Evolutionary conservation across 108 stramenopile species (phyloP), one percentile per base, ranked within the genome.

Genomic region (Skeletonema marinoi): DNA sequence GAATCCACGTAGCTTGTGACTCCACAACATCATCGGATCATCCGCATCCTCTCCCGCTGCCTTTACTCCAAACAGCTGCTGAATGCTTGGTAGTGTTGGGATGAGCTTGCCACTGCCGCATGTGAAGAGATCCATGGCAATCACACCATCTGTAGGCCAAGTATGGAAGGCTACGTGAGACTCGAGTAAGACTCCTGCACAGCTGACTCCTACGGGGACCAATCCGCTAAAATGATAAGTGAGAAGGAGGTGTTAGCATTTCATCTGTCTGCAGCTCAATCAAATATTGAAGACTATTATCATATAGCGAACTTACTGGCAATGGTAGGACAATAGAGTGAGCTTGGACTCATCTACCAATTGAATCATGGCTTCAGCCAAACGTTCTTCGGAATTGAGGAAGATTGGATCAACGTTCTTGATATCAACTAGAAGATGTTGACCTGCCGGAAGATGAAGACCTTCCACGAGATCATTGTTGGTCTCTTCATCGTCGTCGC

Each of bases 41-140:
- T 46, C 44, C 3, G 16, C 16, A 4, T 46, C 44, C 0, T 46
- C 44, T 3, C 16, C 3, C 16, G 14, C 16, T 5, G 44, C 44
- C 5, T n/a, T 46, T 30, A 91, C 79, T 39, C 75, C 87, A 86
- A 94, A 94, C 48, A 92, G 67, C n/a, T 68, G 68, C 44, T 87
- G 66, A 35, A 86, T 85, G 1, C 73, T 38, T 2, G 91, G 87
- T 4, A 95, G 65, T 32, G 88, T 67, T 7, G 90, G 90, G 25
- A 95, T 58, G 30, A 91, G 44, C 12, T 80, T 68, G 10, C 80
- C 78, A 4, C 80, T 70, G 12, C 93, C 94, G 73, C 88, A 92
- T 13, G 90, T 92, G 73, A 87, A 94, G 48, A 94, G 64, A 82
- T 94, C 93, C 65, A 95, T 61, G 3, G 87, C 85, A 65, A 93